Evolutionary conservation across 805 yeast genomes (phyloP).

Genomic region (Yamadazyma takamatsuzukensis): DNA sequence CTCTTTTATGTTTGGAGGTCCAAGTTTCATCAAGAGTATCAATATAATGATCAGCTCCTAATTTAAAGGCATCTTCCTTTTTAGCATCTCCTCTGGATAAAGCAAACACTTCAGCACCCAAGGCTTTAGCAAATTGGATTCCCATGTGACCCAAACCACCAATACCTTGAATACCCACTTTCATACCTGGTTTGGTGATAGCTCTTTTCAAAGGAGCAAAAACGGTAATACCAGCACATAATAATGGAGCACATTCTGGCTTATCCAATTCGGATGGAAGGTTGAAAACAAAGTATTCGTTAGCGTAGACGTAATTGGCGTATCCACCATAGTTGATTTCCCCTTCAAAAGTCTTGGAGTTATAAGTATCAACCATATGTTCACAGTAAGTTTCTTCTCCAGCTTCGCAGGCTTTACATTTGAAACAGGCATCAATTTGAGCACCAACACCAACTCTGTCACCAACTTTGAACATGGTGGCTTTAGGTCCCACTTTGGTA

Average conservation of each 20-base stretch:
- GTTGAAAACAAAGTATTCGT: slow-evolving; percentile 43
- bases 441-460: slow-evolving; percentile 79
- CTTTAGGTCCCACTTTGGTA: slow-evolving; percentile 53
- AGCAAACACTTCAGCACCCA: slow-evolving; percentile 63
- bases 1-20: slow-evolving; percentile 10
- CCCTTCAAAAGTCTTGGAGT: slow-evolving; percentile 30
- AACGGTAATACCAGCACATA: slow-evolving; percentile 57
- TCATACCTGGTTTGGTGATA: slow-evolving; percentile 29
- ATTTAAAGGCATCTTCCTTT: slow-evolving; percentile 47
- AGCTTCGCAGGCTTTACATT: slow-evolving; percentile 50
- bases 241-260: slow-evolving; percentile 46
- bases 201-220: slow-evolving; percentile 43
- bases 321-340: slow-evolving; percentile 46
- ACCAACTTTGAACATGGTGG: slow-evolving; percentile 54
- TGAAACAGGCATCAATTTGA: slow-evolving; percentile 69
- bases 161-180: slow-evolving; percentile 58
- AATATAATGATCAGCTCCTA: slow-evolving; percentile 55
- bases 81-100: slow-evolving; percentile 50
- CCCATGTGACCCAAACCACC: slow-evolving; percentile 69
- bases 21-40: slow-evolving; percentile 42
- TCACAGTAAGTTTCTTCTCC: slow-evolving; percentile 48
- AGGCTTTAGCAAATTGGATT: slow-evolving; percentile 53
- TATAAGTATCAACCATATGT: slow-evolving; percentile 49
- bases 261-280: slow-evolving; percentile 45
- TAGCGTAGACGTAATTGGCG: slow-evolving; percentile 43